Conservation (phyloP, 768 basidiomycete species). For the Scleroderma bovista region DNA sequence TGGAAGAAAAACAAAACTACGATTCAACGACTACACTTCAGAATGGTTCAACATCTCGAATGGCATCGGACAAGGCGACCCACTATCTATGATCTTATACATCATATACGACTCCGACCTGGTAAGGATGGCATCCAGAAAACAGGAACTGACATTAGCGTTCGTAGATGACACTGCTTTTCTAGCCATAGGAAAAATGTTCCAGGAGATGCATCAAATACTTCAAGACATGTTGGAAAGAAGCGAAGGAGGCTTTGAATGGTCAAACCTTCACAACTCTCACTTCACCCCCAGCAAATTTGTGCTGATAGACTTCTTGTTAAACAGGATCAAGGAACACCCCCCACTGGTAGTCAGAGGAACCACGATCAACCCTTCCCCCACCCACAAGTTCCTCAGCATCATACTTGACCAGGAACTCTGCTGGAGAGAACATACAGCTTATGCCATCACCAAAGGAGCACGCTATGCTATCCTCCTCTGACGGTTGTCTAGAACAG, state of each 20-base stretch:
- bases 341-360: background rate
- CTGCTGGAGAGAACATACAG: background rate
- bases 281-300: background rate
- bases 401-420: conserved; percentile 5
- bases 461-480: background rate
- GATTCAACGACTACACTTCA: too few relatives aligned
- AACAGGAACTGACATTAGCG: too few relatives aligned
- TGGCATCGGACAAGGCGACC: too few relatives aligned
- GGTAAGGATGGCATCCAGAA: too few relatives aligned
- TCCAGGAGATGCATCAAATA: too few relatives aligned
- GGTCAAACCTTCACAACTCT: background rate
- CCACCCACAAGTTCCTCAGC: background rate
- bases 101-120: too few relatives aligned
- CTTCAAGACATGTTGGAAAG: background rate
- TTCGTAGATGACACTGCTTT: too few relatives aligned
- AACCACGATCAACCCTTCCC: background rate
- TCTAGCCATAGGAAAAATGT: too few relatives aligned
- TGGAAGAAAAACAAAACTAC: too few relatives aligned
- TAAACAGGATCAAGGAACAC: background rate
- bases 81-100: too few relatives aligned
- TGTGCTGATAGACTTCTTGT: background rate
- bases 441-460: background rate
- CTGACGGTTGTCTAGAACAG: too few relatives aligned
- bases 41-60: too few relatives aligned
- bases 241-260: background rate